Evolutionary conservation across 352 stramenopile genomes (phyloP), one percentile per base, ranked within the genome.

Genomic region (Phytophthora idaei): DNA sequence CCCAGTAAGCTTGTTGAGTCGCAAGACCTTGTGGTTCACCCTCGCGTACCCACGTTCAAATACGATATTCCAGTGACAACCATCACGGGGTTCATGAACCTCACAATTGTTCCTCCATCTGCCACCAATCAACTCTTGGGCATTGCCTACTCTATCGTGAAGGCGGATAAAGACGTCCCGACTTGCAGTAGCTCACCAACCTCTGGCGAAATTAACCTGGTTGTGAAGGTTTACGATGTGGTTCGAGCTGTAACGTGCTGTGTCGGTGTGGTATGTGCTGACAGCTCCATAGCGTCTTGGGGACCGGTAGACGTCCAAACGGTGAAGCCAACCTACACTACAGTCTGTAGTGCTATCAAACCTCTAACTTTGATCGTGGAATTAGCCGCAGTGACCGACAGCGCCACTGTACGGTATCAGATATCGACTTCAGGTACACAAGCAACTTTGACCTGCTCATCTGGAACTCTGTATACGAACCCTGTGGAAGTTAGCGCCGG

Each of bases 181-280:
- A 53, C 29, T n/a, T 72, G 60, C 4, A 60, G 7, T 12, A 49
- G 44, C 2, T 48, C 57, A 0, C 71, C 61, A 15, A 45, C 52
- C 3, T 49, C 58, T 6, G 67, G 50, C 3, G 71, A 73, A 1
- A 57, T 64, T 3, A 72, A 54, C 4, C 56, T 73, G 27, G 42
- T 28, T 14, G 74, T 64, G 29, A 71, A 67, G n/a, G 78, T 85
- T 14, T 80, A 65, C 15, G 76, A 90, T 31, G 60, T 83, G 4
- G 61, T 92, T 11, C 66, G 49, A 42, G 80, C 81, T 0, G 72
- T 89, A 1, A 62, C 76, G 15, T 92, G 84, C 57, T 92, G 84
- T 39, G 42, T 81, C 4, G 62, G 68, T 14, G 57, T 74, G 5
- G 42, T 56, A 0, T 83, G 76, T 25, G 67, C 60, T 4, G 57